phyloP scores from a whole-genome alignment of 257 asterid genomes.

The Vinca minor region DNA sequence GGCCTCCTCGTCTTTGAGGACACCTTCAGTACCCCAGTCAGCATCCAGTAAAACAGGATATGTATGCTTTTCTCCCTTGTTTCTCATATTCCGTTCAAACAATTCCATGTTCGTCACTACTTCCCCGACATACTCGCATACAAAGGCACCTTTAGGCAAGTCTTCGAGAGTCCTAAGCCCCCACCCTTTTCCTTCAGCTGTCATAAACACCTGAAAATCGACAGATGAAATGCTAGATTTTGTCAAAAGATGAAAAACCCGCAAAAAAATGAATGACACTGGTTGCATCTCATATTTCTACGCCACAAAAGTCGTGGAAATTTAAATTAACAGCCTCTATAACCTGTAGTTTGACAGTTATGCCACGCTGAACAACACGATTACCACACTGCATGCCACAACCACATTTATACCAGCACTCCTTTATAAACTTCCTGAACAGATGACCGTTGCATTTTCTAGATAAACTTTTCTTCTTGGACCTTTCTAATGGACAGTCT shows the following conservation, averaged over 20 bases:
- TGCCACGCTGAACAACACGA: slow-evolving; percentile 68
- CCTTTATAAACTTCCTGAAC: slow-evolving; percentile 53
- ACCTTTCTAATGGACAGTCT: slow-evolving; percentile 70
- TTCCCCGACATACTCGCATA: slow-evolving; percentile 60
- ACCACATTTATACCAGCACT: slow-evolving; percentile 82
- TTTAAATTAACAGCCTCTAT: slow-evolving; percentile 11
- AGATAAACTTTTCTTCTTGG: slow-evolving; percentile 25
- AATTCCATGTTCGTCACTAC: slow-evolving; percentile 58
- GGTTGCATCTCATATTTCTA: slow-evolving; percentile 17
- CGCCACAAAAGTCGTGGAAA: background rate
- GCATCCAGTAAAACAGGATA: slow-evolving; percentile 69
- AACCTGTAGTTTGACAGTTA: slow-evolving; percentile 54
- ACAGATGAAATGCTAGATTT: background rate
- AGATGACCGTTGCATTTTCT: slow-evolving; percentile 54
- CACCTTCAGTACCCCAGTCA: slow-evolving; percentile 62
- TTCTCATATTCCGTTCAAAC: slow-evolving; percentile 38
- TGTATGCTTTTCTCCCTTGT: slow-evolving; percentile 32
- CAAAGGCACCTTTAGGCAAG: slow-evolving; percentile 55
- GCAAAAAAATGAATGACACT: background rate
- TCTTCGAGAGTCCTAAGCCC: slow-evolving; percentile 67
- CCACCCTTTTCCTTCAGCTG: slow-evolving; percentile 63
- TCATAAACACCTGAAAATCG: slow-evolving; percentile 38
- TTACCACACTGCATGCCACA: slow-evolving; percentile 62
- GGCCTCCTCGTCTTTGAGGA: slow-evolving; percentile 57
- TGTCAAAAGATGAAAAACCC: background rate